phyloP scores from a whole-genome alignment of 192 early-diverging fungal species.

The Umbelopsis vinacea region DNA sequence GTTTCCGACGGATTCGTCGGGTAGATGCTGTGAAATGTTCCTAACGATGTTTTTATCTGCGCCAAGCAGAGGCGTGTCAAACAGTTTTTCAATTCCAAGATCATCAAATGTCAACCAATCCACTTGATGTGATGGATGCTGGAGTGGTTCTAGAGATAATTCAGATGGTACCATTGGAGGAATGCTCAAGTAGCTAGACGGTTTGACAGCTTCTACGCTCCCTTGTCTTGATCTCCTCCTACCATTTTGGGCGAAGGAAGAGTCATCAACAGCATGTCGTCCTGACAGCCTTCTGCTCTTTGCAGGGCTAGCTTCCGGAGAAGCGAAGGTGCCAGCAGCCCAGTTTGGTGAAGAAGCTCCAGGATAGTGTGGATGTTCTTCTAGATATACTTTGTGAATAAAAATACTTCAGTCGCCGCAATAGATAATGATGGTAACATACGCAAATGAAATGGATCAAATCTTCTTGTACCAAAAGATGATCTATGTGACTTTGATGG shows the following conservation, averaged over 20 bases:
- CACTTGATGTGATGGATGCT: background rate
- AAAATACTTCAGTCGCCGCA: background rate
- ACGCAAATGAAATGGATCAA: background rate
- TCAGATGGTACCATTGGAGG: background rate
- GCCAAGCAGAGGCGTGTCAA: too few relatives aligned
- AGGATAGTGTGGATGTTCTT: background rate
- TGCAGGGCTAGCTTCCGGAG: background rate
- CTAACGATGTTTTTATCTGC: too few relatives aligned
- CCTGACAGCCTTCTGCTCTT: background rate
- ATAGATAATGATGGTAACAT: background rate
- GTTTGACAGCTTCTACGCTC: background rate
- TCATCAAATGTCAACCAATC: background rate
- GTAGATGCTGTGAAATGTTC: background rate
- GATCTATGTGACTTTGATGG: background rate
- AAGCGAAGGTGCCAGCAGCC: background rate
- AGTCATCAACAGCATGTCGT: background rate
- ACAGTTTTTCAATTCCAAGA: too few relatives aligned
- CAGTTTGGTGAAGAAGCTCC: background rate
- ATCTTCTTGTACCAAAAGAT: background rate
- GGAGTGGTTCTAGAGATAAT: background rate
- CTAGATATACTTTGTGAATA: background rate
- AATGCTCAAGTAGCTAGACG: background rate
- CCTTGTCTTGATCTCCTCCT: background rate
- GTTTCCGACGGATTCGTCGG: background rate
- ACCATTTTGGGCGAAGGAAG: too few relatives aligned